Evolutionary conservation across 805 yeast genomes (phyloP).

Genomic region (Maudiozyma bulderi): DNA sequence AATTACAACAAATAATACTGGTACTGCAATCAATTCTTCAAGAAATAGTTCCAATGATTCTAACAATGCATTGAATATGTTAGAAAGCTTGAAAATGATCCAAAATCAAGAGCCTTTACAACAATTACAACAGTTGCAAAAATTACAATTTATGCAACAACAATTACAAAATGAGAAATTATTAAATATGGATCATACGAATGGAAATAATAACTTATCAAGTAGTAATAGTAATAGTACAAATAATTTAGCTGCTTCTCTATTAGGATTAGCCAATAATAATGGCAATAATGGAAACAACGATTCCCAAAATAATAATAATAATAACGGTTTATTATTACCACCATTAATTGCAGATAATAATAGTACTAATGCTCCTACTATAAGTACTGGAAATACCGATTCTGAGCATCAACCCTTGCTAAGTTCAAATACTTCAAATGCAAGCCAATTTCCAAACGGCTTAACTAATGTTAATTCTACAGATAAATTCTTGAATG

Average conservation of each 20-base stretch:
- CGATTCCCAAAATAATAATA: background rate
- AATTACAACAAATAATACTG: background rate
- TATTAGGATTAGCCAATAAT: background rate
- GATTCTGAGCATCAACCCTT: background rate
- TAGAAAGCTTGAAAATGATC: background rate
- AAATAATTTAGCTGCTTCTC: background rate
- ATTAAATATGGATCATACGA: background rate
- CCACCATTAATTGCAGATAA: slow-evolving; percentile 18
- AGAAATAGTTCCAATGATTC: background rate
- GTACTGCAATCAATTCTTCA: background rate
- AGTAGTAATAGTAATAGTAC: slow-evolving; percentile 1
- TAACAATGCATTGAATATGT: background rate
- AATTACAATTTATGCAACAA: slow-evolving; percentile 18
- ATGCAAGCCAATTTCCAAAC: background rate
- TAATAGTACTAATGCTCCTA: background rate
- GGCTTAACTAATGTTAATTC: background rate
- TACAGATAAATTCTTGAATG: background rate
- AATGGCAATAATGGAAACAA: background rate
- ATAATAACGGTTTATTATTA: slow-evolving; percentile 14
- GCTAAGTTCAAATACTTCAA: background rate
- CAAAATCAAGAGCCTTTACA: slow-evolving; percentile 10
- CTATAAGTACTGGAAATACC: background rate
- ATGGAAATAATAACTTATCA: background rate
- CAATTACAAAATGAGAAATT: slow-evolving; percentile 1
- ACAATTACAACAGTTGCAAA: slow-evolving; percentile 21